Base-by-base conservation (phyloP, 1,139 yeast genomes). In the Yamadazyma spencermartinsiae region DNA sequence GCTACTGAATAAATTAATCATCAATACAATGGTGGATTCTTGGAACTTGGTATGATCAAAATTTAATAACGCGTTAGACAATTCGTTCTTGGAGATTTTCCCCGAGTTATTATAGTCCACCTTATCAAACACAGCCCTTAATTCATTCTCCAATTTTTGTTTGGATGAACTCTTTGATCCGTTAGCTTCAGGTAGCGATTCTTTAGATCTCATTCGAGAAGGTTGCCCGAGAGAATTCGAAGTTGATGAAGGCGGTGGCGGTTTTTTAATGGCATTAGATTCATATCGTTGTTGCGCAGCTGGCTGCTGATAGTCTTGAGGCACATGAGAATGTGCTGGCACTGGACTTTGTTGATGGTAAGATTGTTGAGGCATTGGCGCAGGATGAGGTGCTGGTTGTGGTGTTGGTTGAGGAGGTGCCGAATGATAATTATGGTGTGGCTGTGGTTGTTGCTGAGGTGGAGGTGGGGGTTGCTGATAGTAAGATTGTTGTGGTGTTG, bases 31-130 rank as follows among this genome's bases (percentile, higher is more conserved):
- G 1, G 90, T 82, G 19, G 81, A 76, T 16, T 79, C 72, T 49
- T 79, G 79, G 55, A 84, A 84, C 45, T 76, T 70, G 2, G 88
- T 73, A 49, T 77, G 76, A 50, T 81, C 86, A 49, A 80, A 80
- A 54, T 84, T 84, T 31, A 77, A 68, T 39, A 84, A 64, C 1
- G 88, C 89, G 39, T 67, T 62, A 2, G 83, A 72, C 39, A 84
- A 67, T 59, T 84, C 92, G 12, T 60, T 59, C 35, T 79, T 80
- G 2, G 82, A 74, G 31, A 84, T 68, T 39, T 60, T 63, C 0
- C 90, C 90, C 27, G 77, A 74, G 34, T 66, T 63, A 50, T 77
- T 69, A 16, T 65, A 54, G 51, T 80, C 86, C 2, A 77, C 82
- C 41, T 72, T 72, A 40, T 75, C 80, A 49, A 80, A 80, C 10